phyloP scores from a whole-genome alignment of 1,284 basidiomycete genomes.

The Cryptococcus floricola region DNA sequence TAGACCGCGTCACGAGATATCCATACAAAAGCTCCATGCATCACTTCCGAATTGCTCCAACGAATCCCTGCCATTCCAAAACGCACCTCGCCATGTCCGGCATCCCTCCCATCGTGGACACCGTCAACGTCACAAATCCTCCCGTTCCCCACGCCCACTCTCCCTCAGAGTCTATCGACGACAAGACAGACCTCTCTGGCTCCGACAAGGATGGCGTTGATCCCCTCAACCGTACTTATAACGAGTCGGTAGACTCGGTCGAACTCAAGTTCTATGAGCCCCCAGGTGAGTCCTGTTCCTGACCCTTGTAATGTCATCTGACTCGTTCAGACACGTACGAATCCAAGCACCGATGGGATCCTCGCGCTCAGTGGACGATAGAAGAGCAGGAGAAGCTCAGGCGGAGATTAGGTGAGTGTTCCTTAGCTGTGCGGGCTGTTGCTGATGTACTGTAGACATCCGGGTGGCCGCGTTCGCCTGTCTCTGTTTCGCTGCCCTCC shows the following conservation, averaged over 20 bases:
- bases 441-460: neutral
- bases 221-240: neutral
- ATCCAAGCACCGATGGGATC: neutral
- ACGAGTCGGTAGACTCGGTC: neutral
- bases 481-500: slow-evolving; percentile 37
- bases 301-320: slow-evolving; percentile 40
- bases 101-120: neutral
- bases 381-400: slow-evolving; percentile 38
- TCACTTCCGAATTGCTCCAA: no score
- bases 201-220: neutral
- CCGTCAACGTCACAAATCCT: neutral
- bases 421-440: neutral
- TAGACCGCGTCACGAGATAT: no score
- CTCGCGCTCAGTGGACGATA: slow-evolving; percentile 33
- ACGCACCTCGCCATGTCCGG: neutral
- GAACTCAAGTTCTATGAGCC: slow-evolving; percentile 28
- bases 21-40: no score
- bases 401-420: slow-evolving; percentile 18
- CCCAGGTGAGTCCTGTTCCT: slow-evolving; percentile 37
- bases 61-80: neutral
- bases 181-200: neutral
- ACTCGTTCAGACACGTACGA: slow-evolving; percentile 14
- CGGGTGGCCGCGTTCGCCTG: slow-evolving; percentile 5
- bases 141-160: neutral
- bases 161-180: neutral